Evolutionary conservation across 2,329 filamentous ascomycete species (phyloP).

Genomic region (Septoria petroselini): DNA sequence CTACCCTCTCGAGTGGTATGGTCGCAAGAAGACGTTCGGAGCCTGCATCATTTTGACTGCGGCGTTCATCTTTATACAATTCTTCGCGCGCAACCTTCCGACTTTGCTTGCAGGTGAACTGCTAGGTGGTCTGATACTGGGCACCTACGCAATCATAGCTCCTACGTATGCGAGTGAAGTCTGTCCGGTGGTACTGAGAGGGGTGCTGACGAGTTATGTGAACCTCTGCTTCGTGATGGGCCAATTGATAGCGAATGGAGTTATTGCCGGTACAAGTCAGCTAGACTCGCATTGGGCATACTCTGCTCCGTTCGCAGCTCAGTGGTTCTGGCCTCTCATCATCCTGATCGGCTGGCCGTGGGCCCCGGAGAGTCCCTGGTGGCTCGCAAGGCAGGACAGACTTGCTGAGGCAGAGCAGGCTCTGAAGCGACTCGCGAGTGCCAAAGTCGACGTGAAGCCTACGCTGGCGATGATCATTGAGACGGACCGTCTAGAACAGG

Average conservation of each 20-base stretch:
- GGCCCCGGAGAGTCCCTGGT: slow-evolving; percentile 42
- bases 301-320: slow-evolving; percentile 45
- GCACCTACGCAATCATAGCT: slow-evolving; percentile 56
- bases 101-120: slow-evolving; percentile 61
- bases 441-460: slow-evolving; percentile 41
- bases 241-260: slow-evolving; percentile 53
- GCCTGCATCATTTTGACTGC: slow-evolving; percentile 42
- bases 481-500: slow-evolving; percentile 39
- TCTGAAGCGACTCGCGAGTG: slow-evolving; percentile 39
- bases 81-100: slow-evolving; percentile 57
- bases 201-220: slow-evolving; percentile 58
- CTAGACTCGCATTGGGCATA: slow-evolving; percentile 43
- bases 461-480: slow-evolving; percentile 43
- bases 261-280: slow-evolving; percentile 38
- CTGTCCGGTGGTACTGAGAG: slow-evolving; percentile 57
- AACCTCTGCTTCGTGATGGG: slow-evolving; percentile 63
- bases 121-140: slow-evolving; percentile 59
- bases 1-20: slow-evolving; percentile 38
- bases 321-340: slow-evolving; percentile 44
- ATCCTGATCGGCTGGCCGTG: slow-evolving; percentile 41
- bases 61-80: slow-evolving; percentile 60
- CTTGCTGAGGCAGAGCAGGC: slow-evolving; percentile 38
- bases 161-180: slow-evolving; percentile 49
- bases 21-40: slow-evolving; percentile 35
- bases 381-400: slow-evolving; percentile 39